These are phyloP conservation scores for Actinidia chinensis DNA, from an alignment of 179 eudicot species.

Conservation along the genomic window DNA sequence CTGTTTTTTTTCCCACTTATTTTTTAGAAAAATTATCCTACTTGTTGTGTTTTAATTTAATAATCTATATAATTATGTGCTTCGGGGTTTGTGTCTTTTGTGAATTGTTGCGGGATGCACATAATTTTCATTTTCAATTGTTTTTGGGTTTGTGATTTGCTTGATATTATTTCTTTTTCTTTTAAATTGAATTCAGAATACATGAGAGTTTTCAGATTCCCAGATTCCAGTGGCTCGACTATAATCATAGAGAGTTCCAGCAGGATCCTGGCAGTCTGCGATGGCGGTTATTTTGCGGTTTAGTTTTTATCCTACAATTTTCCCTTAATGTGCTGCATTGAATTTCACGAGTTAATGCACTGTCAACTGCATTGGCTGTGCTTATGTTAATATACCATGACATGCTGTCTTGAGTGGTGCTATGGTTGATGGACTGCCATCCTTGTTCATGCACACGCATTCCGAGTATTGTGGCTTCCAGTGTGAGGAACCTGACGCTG, in stretches of 20 bases:
- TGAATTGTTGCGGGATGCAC: not conserved
- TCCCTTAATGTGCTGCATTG: not conserved
- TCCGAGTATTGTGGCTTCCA: not conserved
- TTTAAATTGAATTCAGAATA: conserved; percentile 46
- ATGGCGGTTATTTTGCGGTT: conserved; percentile 27
- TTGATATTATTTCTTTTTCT: not conserved
- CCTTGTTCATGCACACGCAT: not conserved
- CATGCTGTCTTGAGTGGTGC: not conserved
- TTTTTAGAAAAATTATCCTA: not conserved
- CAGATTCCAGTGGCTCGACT: conserved; percentile 57
- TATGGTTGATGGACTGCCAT: not conserved
- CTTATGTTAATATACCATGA: not conserved
- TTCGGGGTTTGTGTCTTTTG: not conserved
- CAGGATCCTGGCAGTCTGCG: conserved; percentile 35
- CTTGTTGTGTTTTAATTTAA: not conserved
- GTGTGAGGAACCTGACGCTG: no score
- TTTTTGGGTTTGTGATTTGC: not conserved
- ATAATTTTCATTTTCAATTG: not conserved
- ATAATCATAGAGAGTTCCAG: conserved; percentile 73
- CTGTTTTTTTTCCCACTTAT: not conserved
- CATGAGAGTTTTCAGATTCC: conserved; percentile 44
- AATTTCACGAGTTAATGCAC: not conserved
- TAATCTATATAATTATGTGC: not conserved
- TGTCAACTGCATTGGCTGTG: not conserved
- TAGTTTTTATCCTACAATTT: not conserved